Base-by-base conservation (phyloP, 305 asterid genomes). In the Fraxinus velutina region DNA sequence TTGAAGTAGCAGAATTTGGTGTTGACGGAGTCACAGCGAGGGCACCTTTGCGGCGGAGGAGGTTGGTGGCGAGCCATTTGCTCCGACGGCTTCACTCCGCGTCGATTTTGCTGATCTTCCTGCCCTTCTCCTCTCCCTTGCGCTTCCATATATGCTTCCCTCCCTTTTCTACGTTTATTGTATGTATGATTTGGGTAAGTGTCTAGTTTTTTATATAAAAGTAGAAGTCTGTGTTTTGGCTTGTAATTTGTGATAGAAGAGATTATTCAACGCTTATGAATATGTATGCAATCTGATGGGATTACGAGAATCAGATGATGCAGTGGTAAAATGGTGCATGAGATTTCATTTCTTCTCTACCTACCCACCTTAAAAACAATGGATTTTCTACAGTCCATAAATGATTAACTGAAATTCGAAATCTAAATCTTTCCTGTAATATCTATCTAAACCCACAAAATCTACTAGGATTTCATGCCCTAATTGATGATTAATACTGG, bases 1-100 rank as follows among this genome's bases (percentile, higher is more conserved):
- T 73, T 73, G 55, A 0, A 73, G 32, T 73, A 73, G n/a, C 57
- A 73, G 9, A 73, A 73, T 24, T 73, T 73, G 55, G 77, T 73
- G 77, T 37, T 73, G 13, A 22, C 36, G 0, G 73, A 64, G 6
- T 64, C 17, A 3, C 73, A 64, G 2, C 73, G 6, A 2, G 73
- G 73, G 73, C 73, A 64, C 33, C 73, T 24, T 27, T 64, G 73
- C 6, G 7, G 73, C 2, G 17, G 33, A 4, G 33, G 73, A 22
- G 73, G 73, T 3, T 24, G 34, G 19, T 64, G 34, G 34, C 33
- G 73, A 22, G 19, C 3, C 73, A 64, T 9, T 24, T 64, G 73
- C 19, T 64, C 73, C n/a, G 36, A n/a, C n/a, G 17, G 73, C 73
- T 64, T 64, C 6, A 24, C 34, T 10, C 17, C 15, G 33, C 34